Evolutionary conservation across 768 basidiomycete species (phyloP).

Genomic region (Coprinopsis cinerea): DNA sequence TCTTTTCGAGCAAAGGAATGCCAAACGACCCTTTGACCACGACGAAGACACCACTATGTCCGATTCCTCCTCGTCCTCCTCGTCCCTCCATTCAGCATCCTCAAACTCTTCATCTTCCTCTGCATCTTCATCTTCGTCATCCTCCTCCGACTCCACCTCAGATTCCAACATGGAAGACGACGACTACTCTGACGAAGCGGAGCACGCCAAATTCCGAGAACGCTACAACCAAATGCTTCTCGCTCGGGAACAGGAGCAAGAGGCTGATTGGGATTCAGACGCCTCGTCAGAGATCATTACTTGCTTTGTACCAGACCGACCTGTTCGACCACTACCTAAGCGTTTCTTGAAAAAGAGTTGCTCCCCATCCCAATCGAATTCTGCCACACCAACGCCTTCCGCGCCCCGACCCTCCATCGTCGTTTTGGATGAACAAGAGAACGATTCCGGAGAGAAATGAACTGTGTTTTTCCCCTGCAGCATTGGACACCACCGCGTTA

Average conservation of each 20-base stretch:
- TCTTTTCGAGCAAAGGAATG: conserved; percentile 42
- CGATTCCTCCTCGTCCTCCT: conserved; percentile 1
- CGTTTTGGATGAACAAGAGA: background rate
- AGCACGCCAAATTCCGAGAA: background rate
- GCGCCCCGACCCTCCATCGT: background rate
- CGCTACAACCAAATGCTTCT: background rate
- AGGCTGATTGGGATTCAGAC: conserved; percentile 1
- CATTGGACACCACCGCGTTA: too few relatives aligned
- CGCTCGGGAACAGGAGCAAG: background rate
- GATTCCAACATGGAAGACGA: background rate
- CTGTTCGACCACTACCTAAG: conserved; percentile 1
- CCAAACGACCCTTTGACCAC: conserved; percentile 3
- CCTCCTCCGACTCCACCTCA: background rate
- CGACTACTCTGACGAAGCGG: background rate
- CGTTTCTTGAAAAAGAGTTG: background rate
- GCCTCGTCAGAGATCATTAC: conserved; percentile 1
- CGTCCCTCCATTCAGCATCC: background rate
- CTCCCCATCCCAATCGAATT: background rate
- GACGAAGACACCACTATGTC: background rate
- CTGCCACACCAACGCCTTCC: background rate
- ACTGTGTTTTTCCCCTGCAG: background rate
- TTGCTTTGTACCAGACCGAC: background rate
- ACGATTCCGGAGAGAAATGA: too few relatives aligned
- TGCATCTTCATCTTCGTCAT: background rate
- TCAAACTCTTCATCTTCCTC: background rate